Base-by-base conservation (phyloP, 495 filamentous ascomycete genomes). In the Lasiosphaeris hirsuta region DNA sequence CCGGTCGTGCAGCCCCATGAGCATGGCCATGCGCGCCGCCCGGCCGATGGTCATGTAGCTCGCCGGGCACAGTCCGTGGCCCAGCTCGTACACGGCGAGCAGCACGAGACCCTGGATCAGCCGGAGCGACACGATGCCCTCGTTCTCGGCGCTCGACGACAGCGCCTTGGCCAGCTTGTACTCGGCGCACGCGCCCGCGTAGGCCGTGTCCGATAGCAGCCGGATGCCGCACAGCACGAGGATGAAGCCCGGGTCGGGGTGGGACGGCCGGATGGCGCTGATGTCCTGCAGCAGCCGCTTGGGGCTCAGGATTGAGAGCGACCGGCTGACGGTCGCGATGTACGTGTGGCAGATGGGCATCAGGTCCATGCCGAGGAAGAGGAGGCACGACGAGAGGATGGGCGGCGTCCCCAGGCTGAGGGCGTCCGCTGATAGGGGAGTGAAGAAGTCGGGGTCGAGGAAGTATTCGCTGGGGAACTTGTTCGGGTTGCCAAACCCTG, bases 371-470 rank as follows among this genome's bases (percentile, higher is more conserved):
- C 53, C 53, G 14, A 56, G n/a, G 13, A 23, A 46, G 1, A 17
- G 30, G 5, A 56, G 43, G 33, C 41, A 39, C 13, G 41, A n/a
- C 14, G 34, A 7, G 4, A 39, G 11, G 2, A 47, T 40, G 15
- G 40, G 19, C 18, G 38, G 17, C 14, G 40, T 48, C 11, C 35
- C 49, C 14, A 42, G 19, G 34, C 30, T 46, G 14, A 56, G 53
- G 18, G 34, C 30, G 19, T 46, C 35, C 3, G 10, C 41, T 9
- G 42, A 18, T 7, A 56, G 30, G 7, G 53, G 41, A 6, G 33
- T 37, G 42, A 56, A 56, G 41, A 56, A 47, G 8, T 56, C 53
- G 8, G 53, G 41, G 17, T 56, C 53, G 17, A 56, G 53, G 53
- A 56, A 56, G 53, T 47, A 56, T 8, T 41, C 18, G 3, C 11